These are phyloP conservation scores for Orbilia quercus DNA, from an alignment of 2,329 filamentous ascomycete genomes.

Conservation along the genomic window DNA sequence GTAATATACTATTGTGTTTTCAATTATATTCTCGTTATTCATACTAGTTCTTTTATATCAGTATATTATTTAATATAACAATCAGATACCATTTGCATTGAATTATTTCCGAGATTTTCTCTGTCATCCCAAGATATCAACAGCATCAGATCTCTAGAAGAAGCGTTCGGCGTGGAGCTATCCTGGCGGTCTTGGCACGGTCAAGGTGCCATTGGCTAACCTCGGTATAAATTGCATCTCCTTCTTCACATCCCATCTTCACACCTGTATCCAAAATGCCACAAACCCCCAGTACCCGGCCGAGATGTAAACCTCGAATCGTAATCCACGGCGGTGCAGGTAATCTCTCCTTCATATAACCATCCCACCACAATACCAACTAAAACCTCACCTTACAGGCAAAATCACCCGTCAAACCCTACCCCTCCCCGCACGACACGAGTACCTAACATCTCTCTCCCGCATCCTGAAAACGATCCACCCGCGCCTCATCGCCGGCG, in stretches of 20 bases:
- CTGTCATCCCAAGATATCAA: too few relatives aligned
- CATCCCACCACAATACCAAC: neutral
- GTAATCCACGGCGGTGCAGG: conserved; percentile 55
- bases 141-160: too few relatives aligned
- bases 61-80: too few relatives aligned
- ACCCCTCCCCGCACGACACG: conserved; percentile 67
- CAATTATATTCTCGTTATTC: too few relatives aligned
- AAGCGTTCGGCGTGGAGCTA: too few relatives aligned
- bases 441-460: conserved; percentile 73
- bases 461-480: conserved; percentile 69
- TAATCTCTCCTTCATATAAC: neutral
- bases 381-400: conserved; percentile 25
- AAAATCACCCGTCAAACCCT: conserved; percentile 68
- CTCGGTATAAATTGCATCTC: too few relatives aligned
- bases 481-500: conserved; percentile 62
- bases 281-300: neutral
- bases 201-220: too few relatives aligned
- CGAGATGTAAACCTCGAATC: conserved; percentile 25
- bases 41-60: too few relatives aligned
- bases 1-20: too few relatives aligned
- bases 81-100: too few relatives aligned
- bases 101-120: too few relatives aligned
- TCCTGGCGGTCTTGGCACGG: neutral
- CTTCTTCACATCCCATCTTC: neutral
- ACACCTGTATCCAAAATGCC: neutral